A percentile compares a stretch with the other conserved stretches of the same genome.
Conservation (phyloP, 148 eudicot genomes). For the Nyssa sinensis region DNA sequence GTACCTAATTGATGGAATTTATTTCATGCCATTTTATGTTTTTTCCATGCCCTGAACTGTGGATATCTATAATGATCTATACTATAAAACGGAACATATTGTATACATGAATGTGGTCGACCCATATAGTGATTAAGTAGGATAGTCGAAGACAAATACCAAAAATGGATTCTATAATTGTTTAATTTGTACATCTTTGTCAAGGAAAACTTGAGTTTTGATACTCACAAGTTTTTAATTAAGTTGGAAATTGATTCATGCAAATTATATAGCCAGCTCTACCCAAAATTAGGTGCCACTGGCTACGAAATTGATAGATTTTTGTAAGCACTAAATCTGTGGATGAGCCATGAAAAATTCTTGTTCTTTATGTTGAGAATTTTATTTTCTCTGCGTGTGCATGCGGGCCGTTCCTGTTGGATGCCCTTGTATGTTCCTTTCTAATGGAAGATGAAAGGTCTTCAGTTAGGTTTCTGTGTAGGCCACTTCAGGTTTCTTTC, state of each 20-base stretch:
- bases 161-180: not conserved
- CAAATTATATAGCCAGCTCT: constrained; percentile 1
- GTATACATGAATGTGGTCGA: not conserved
- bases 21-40: not conserved
- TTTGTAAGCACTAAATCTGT: not conserved
- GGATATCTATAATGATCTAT: too few species aligned
- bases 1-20: not conserved
- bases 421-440: too few species aligned
- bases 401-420: not conserved
- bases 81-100: too few species aligned
- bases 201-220: not conserved
- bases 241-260: not conserved
- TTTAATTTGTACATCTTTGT: not conserved
- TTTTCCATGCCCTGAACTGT: constrained; percentile 4
- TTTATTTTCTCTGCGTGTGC: not conserved
- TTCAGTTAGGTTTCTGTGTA: not conserved
- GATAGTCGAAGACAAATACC: not conserved
- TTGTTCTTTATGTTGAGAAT: not conserved
- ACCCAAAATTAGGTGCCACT: not conserved
- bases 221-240: not conserved
- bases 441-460: constrained; percentile 4
- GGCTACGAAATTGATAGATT: not conserved
- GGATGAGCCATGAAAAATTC: not conserved
- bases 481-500: not conserved
- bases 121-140: too few species aligned